Base-by-base conservation (phyloP, 495 filamentous ascomycete genomes). In the Penicillium canariense region DNA sequence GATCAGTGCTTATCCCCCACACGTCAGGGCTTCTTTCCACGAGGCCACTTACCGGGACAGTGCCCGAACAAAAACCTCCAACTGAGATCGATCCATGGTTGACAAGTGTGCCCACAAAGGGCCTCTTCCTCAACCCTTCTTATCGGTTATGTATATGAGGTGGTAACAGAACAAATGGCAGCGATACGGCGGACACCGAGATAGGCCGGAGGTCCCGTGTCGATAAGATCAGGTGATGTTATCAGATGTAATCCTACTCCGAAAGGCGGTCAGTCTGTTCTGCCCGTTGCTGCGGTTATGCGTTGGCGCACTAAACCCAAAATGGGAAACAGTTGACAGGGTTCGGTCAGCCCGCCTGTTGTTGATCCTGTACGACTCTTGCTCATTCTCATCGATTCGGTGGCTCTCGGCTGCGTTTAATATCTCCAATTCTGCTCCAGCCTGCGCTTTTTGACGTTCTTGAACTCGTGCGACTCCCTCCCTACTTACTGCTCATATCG, bases 251-350 rank as follows among this genome's bases (percentile, higher is more conserved):
- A 14, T 14, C 43, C 25, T 0, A 8, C 47, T 56, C 10, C 0
- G 23, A 54, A 62, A 69, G 64, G 68, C 66, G 68, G 65, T 71
- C 49, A 50, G 43, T 4, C 8, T 5, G 11, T 25, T 34, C 46
- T 48, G 39, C 48, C 65, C 64, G 73, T 76, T 76, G 74, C 70
- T 70, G 61, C 39, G 73, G 73, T 67, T 69, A 77, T 74, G 68
- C 35, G 70, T 42, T 68, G 58, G 49, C 43, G 48, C 62, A 59
- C 72, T 77, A 75, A 74, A 67, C 71, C 66, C 14, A 20, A 71
- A 67, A 55, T 34, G 63, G 73, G 36, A 71, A 62, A 73, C 66
- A 71, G 69, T 76, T 73, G 67, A 67, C 68, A 52, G 49, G 48
- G 59, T 25, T 60, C 45, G 62, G 48, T 56, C 55, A 56, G 61